Evolutionary conservation across 768 basidiomycete species (phyloP).

Genomic region (Calocera viscosa): DNA sequence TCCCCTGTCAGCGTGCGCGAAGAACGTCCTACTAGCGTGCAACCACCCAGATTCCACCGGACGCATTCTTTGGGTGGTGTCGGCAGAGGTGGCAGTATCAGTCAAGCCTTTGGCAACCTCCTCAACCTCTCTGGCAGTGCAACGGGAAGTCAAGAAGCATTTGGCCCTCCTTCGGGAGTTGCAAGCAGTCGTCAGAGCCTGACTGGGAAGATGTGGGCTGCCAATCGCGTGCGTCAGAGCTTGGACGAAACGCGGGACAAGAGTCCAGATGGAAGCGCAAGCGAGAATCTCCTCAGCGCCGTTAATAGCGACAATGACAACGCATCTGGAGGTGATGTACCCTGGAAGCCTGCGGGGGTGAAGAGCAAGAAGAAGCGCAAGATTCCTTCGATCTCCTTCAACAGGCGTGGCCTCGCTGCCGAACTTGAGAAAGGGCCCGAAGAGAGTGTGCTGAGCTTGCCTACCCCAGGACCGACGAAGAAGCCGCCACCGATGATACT

Average conservation of each 20-base stretch:
- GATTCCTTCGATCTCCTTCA: slow-evolving; percentile 11
- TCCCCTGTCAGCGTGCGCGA: neutral
- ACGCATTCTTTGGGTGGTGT: neutral
- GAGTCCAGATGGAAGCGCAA: slow-evolving; percentile 2
- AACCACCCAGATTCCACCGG: neutral
- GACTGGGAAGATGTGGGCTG: neutral
- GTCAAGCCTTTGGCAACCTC: neutral
- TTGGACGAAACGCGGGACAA: slow-evolving; percentile 3
- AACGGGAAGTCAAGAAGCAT: neutral
- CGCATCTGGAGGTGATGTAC: neutral
- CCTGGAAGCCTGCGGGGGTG: slow-evolving; percentile 5
- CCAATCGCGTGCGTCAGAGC: neutral
- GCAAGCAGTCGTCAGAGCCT: neutral
- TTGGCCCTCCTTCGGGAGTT: neutral
- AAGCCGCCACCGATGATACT: neutral
- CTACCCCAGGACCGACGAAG: neutral
- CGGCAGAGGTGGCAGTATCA: neutral
- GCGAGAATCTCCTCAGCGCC: neutral
- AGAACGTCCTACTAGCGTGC: neutral
- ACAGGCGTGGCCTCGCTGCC: neutral
- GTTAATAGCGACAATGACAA: neutral
- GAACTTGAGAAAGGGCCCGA: neutral
- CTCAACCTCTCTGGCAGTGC: slow-evolving; percentile 1
- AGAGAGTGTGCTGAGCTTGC: neutral
- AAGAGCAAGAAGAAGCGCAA: slow-evolving; percentile 21